phyloP scores from a whole-genome alignment of 2,329 filamentous ascomycete genomes.

The Fusarium hostae region DNA sequence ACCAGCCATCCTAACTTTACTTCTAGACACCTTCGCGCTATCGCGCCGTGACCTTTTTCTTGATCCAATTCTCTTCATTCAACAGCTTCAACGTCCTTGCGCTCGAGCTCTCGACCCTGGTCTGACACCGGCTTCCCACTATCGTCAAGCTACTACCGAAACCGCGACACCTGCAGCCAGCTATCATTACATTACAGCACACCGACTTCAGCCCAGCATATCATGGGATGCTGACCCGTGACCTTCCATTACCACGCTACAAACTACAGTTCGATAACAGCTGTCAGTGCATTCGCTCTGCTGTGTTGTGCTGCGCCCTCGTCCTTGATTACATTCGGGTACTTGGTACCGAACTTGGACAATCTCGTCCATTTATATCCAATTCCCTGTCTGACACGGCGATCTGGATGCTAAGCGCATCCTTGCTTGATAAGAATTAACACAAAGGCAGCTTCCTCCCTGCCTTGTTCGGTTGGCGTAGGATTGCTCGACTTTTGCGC shows the following conservation, averaged over 20 bases:
- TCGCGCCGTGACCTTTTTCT: constrained; percentile 9
- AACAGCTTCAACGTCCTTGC: constrained; percentile 9
- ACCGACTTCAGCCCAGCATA: constrained; percentile 40
- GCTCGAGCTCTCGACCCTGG: constrained; percentile 31
- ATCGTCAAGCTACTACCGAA: constrained; percentile 41
- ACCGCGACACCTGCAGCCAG: constrained; percentile 35
- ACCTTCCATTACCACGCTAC: constrained; percentile 35
- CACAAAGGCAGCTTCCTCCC: constrained; percentile 34
- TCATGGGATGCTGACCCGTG: constrained; percentile 44
- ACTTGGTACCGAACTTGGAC: constrained; percentile 9
- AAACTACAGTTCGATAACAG: constrained; percentile 27
- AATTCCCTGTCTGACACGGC: constrained; percentile 22
- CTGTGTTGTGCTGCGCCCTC: not conserved
- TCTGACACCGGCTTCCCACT: constrained; percentile 36
- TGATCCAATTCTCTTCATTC: constrained; percentile 8
- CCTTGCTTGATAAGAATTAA: constrained; percentile 28
- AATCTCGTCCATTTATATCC: constrained; percentile 25
- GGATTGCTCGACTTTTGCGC: constrained; percentile 23
- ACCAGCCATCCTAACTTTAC: constrained; percentile 24
- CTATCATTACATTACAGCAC: constrained; percentile 32
- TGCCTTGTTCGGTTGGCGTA: constrained; percentile 24
- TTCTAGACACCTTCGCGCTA: constrained; percentile 27
- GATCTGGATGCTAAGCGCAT: constrained; percentile 13
- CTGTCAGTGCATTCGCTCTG: constrained; percentile 6
- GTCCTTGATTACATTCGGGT: constrained; percentile 6